These are phyloP conservation scores for Colletotrichum musicola DNA, from an alignment of 2,329 filamentous ascomycete species.

Conservation along the genomic window DNA sequence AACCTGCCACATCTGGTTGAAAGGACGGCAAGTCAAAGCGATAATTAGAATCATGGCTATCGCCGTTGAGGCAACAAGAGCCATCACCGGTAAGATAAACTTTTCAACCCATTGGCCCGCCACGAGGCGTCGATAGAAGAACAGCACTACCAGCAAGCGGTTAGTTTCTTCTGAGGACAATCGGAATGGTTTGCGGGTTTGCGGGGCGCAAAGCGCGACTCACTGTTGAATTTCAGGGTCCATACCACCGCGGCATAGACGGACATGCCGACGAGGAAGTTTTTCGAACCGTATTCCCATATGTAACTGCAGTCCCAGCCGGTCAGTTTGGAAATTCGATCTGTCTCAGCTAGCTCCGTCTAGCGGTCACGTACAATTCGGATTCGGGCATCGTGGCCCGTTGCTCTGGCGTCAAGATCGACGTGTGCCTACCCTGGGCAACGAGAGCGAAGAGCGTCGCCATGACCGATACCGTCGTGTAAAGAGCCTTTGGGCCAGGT, in stretches of 20 bases:
- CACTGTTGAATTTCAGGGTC: constrained; percentile 54
- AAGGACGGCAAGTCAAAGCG: constrained; percentile 49
- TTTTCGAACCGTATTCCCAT: constrained; percentile 50
- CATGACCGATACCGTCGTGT: constrained; percentile 18
- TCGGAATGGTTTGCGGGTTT: not conserved
- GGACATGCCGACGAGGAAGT: constrained; percentile 49
- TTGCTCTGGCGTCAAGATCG: constrained; percentile 46
- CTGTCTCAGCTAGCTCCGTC: too few species aligned
- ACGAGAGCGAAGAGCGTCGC: constrained; percentile 43
- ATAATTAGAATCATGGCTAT: constrained; percentile 46
- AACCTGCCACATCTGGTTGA: constrained; percentile 51
- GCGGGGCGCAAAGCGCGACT: not conserved
- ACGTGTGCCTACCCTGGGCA: constrained; percentile 47
- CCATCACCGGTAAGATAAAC: constrained; percentile 51
- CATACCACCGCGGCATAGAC: constrained; percentile 52
- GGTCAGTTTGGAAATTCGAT: not conserved
- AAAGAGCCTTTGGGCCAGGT: not conserved
- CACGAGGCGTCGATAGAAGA: constrained; percentile 53
- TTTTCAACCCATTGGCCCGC: constrained; percentile 50
- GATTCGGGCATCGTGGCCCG: constrained; percentile 46
- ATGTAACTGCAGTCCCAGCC: constrained; percentile 4
- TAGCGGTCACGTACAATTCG: constrained; percentile 37
- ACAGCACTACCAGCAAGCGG: constrained; percentile 45
- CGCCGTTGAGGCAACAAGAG: constrained; percentile 44
- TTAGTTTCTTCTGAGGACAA: not conserved